These are phyloP conservation scores for Cyberlindnera samutprakarnensis DNA, from an alignment of 805 yeast species.

Conservation along the genomic window DNA sequence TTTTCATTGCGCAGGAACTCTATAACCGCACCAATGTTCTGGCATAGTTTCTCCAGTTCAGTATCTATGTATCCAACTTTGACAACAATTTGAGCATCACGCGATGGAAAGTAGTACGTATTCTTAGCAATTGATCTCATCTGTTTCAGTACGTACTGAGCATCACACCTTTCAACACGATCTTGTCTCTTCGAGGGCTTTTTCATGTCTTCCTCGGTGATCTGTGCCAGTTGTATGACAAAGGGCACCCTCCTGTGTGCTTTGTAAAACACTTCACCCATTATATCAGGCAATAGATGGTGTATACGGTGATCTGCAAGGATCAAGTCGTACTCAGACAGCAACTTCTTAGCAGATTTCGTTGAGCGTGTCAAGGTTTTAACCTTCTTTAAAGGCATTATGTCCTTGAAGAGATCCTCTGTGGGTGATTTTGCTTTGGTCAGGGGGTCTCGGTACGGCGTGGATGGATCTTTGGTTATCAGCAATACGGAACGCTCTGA, in stretches of 20 bases:
- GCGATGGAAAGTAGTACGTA: slow-evolving; percentile 53
- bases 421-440: slow-evolving; percentile 21
- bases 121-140: slow-evolving; percentile 56
- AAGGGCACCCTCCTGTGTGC: slow-evolving; percentile 62
- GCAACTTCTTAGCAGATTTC: slow-evolving; percentile 39
- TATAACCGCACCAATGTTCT: slow-evolving; percentile 45
- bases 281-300: slow-evolving; percentile 46
- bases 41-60: slow-evolving; percentile 33
- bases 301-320: slow-evolving; percentile 65
- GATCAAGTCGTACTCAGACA: slow-evolving; percentile 57
- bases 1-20: slow-evolving; percentile 38
- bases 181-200: slow-evolving; percentile 26
- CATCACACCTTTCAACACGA: slow-evolving; percentile 56
- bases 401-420: slow-evolving; percentile 14
- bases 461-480: slow-evolving; percentile 69
- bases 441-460: slow-evolving; percentile 43
- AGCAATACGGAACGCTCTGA: slow-evolving; percentile 47
- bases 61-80: slow-evolving; percentile 51
- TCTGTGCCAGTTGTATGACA: slow-evolving; percentile 48
- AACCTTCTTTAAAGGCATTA: slow-evolving; percentile 33
- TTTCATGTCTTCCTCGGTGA: slow-evolving; percentile 20
- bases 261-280: slow-evolving; percentile 56
- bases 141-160: slow-evolving; percentile 56
- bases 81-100: slow-evolving; percentile 54
- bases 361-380: slow-evolving; percentile 40